Evolutionary conservation across 805 yeast genomes (phyloP).

Genomic region (Wickerhamomyces bovis): DNA sequence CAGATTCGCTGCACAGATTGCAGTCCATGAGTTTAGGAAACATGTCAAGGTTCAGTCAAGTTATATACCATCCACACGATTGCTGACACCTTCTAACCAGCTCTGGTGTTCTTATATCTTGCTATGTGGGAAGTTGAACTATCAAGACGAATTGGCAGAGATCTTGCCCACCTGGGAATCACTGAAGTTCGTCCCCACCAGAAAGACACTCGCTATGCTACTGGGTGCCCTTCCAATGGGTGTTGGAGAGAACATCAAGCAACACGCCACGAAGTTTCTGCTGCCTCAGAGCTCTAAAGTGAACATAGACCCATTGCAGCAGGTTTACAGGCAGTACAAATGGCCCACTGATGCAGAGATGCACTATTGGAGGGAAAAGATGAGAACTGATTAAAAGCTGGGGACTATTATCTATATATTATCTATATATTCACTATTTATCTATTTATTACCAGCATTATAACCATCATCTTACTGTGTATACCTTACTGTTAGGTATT

Average conservation of each 20-base stretch:
- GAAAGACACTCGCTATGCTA: conserved; percentile 33
- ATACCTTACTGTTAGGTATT: too few relatives aligned
- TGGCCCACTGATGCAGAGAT: conserved; percentile 31
- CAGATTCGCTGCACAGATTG: conserved; percentile 51
- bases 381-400: not conserved
- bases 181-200: conserved; percentile 37
- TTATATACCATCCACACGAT: conserved; percentile 12
- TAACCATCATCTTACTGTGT: too few relatives aligned
- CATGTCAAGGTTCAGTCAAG: conserved; percentile 29
- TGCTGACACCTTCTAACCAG: conserved; percentile 36
- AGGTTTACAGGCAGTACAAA: conserved; percentile 21
- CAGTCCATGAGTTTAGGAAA: conserved; percentile 48
- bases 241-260: conserved; percentile 31
- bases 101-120: conserved; percentile 50
- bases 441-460: not conserved
- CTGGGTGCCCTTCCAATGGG: conserved; percentile 24
- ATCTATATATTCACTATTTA: not conserved
- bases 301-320: not conserved
- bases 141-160: conserved; percentile 42
- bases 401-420: too few relatives aligned
- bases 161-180: conserved; percentile 51
- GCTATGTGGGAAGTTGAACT: conserved; percentile 41
- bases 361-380: conserved; percentile 11
- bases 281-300: not conserved
- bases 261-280: conserved; percentile 24